These are phyloP conservation scores for Solanum tarijense DNA, from an alignment of 257 asterid species.

Conservation along the genomic window DNA sequence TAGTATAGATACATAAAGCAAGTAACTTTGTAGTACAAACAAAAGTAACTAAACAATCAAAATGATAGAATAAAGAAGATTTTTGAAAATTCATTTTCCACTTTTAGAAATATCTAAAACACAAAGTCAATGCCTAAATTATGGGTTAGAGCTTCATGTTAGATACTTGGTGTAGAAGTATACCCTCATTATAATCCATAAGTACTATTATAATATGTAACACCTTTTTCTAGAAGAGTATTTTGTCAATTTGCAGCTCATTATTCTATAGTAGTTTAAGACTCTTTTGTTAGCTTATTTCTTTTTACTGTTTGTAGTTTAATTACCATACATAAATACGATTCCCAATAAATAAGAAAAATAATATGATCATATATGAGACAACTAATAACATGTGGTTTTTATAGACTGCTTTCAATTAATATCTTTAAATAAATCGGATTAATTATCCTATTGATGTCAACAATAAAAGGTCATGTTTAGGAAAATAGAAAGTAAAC, in stretches of 20 bases:
- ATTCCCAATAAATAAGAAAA: too few species aligned
- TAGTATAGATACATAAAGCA: not conserved
- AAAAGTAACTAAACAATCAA: not conserved
- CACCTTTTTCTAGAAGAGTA: not conserved
- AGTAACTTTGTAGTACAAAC: not conserved
- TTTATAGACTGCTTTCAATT: not conserved
- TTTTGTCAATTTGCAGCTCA: not conserved
- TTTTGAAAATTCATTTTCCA: not conserved
- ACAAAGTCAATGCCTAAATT: not conserved
- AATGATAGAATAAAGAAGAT: not conserved
- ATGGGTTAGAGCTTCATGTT: not conserved
- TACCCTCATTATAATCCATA: not conserved
- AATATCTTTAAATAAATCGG: not conserved
- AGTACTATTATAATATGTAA: not conserved
- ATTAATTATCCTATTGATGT: not conserved
- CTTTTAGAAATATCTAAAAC: not conserved
- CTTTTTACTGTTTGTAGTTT: not conserved
- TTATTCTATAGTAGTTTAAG: not conserved
- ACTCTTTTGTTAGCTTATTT: not conserved
- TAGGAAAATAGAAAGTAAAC: not conserved
- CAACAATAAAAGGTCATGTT: not conserved
- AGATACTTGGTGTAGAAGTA: not conserved
- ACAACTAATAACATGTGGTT: not conserved
- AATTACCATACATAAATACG: not conserved
- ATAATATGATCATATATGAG: not conserved